Evolutionary conservation across 2,329 filamentous ascomycete genomes (phyloP).

Genomic region (Trichoderma hamatum): DNA sequence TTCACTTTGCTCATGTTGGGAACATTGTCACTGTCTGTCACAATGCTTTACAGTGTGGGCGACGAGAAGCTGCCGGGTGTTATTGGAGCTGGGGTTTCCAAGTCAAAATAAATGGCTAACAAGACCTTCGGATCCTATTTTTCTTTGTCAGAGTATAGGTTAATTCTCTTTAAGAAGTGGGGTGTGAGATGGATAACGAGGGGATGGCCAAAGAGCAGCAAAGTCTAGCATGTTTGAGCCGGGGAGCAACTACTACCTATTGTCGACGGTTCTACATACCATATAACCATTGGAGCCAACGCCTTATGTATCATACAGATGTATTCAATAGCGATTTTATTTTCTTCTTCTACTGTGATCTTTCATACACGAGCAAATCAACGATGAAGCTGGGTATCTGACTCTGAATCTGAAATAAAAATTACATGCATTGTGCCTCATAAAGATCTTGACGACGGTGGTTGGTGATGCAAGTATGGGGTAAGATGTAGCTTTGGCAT

Average conservation of each 20-base stretch:
- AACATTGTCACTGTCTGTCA: slow-evolving; percentile 70
- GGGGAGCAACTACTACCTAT: slow-evolving; percentile 3
- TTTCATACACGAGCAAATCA: slow-evolving; percentile 2
- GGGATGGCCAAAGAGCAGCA: background rate
- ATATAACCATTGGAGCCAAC: slow-evolving; percentile 17
- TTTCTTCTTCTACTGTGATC: background rate
- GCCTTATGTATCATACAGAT: slow-evolving; percentile 20
- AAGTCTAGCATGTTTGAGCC: slow-evolving; percentile 7
- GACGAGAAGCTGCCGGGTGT: slow-evolving; percentile 88
- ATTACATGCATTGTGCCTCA: background rate
- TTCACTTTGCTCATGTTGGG: slow-evolving; percentile 72
- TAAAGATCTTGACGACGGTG: background rate
- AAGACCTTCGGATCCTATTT: background rate
- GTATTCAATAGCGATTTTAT: slow-evolving; percentile 18
- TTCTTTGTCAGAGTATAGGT: background rate
- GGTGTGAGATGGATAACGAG: background rate
- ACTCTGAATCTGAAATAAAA: background rate
- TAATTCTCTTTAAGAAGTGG: slow-evolving; percentile 31
- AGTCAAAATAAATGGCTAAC: slow-evolving; percentile 53
- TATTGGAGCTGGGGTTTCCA: slow-evolving; percentile 90
- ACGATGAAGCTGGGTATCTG: background rate
- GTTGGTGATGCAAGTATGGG: background rate
- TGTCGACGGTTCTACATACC: background rate
- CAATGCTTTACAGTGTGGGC: slow-evolving; percentile 80
- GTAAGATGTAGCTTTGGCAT: background rate